phyloP scores from a whole-genome alignment of 2,329 filamentous ascomycete genomes.

The Aspergillus sp. region DNA sequence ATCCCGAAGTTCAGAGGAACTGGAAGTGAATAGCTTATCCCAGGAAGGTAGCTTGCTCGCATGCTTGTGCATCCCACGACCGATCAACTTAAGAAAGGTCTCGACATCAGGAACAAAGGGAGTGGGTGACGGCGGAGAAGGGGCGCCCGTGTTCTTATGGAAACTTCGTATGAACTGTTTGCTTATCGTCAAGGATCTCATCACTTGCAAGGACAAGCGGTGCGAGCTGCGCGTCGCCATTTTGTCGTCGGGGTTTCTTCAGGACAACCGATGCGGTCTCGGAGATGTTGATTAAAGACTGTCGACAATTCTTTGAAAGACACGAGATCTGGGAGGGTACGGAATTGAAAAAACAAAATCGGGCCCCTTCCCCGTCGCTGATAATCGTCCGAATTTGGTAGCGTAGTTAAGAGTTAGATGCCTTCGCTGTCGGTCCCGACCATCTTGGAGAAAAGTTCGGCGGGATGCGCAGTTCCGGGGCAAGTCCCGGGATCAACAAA shows the following conservation, averaged over 20 bases:
- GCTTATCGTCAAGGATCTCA: constrained; percentile 27
- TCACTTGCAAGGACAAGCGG: constrained; percentile 30
- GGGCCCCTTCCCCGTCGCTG: neutral
- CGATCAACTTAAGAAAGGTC: constrained; percentile 89
- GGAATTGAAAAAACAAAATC: neutral
- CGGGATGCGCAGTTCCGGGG: constrained; percentile 24
- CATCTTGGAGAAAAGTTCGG: constrained; percentile 30
- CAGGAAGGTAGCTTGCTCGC: constrained; percentile 84
- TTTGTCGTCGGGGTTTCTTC: neutral
- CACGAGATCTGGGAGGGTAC: neutral
- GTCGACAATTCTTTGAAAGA: neutral
- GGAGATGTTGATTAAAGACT: neutral
- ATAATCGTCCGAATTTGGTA: neutral
- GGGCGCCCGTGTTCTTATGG: constrained; percentile 43
- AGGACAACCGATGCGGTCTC: neutral
- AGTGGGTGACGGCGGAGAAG: constrained; percentile 67
- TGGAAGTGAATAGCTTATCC: constrained; percentile 84
- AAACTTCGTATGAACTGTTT: constrained; percentile 43
- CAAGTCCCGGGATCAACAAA: constrained; percentile 36
- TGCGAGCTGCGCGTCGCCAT: constrained; percentile 36
- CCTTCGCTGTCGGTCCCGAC: neutral
- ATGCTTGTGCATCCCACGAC: constrained; percentile 80
- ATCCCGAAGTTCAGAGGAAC: constrained; percentile 74
- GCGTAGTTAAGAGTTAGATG: neutral
- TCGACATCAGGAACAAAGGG: constrained; percentile 81